A percentile compares a stretch with the other conserved stretches of the same genome.
Evolutionary conservation across 352 stramenopile species (phyloP).

Genomic region (Pythium brachiatum): DNA sequence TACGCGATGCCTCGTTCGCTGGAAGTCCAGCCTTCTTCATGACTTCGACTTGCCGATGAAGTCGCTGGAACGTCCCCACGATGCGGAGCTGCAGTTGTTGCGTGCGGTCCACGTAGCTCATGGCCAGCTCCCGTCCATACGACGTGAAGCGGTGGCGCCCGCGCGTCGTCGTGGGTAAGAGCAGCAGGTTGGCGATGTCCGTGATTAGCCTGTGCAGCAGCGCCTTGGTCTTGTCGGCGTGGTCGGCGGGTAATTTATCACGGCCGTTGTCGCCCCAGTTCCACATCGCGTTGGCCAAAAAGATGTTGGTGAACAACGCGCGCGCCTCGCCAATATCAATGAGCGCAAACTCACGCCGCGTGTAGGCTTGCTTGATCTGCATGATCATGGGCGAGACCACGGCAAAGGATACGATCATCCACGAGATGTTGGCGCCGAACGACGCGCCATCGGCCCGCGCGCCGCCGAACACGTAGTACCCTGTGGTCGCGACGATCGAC

Average conservation of each 20-base stretch:
- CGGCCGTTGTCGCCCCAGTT: constrained; percentile 76
- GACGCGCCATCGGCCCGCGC: constrained; percentile 27
- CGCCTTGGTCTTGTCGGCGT: constrained; percentile 56
- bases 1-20: constrained; percentile 82
- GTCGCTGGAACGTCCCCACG: constrained; percentile 46
- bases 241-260: constrained; percentile 43
- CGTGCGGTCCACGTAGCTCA: constrained; percentile 31
- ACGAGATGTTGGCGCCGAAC: constrained; percentile 85
- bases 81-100: constrained; percentile 48
- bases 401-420: constrained; percentile 44
- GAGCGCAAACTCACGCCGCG: constrained; percentile 66
- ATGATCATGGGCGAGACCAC: constrained; percentile 87
- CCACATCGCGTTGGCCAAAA: constrained; percentile 78
- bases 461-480: constrained; percentile 62
- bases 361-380: constrained; percentile 84
- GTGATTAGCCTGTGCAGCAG: constrained; percentile 47
- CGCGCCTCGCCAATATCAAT: constrained; percentile 67
- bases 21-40: constrained; percentile 71
- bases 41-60: constrained; percentile 75
- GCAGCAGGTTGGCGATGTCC: constrained; percentile 45
- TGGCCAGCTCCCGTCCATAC: constrained; percentile 40
- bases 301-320: constrained; percentile 65
- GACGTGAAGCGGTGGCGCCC: constrained; percentile 71
- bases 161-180: constrained; percentile 66
- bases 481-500: constrained; percentile 53